Evolutionary conservation across 768 basidiomycete species (phyloP).

Genomic region (Suillus spraguei): DNA sequence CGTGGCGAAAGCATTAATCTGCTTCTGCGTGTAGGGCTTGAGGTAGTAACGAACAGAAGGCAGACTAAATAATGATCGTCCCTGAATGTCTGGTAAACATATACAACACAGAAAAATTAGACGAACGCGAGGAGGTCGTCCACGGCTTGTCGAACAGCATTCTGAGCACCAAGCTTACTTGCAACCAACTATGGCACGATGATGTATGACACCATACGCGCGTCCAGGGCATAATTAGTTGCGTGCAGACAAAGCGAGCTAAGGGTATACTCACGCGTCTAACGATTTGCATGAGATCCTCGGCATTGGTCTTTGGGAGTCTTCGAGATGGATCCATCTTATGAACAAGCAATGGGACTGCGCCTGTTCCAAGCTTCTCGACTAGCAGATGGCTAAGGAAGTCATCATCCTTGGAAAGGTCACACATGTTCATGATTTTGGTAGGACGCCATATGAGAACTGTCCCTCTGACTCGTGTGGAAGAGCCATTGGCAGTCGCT

Average conservation of each 20-base stretch:
- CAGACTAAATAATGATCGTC: slow-evolving; percentile 49
- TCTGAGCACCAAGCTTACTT: slow-evolving; percentile 54
- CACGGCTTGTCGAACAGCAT: slow-evolving; percentile 69
- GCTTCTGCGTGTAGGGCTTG: slow-evolving; percentile 74
- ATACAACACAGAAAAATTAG: slow-evolving; percentile 23
- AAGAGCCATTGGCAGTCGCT: slow-evolving; percentile 26
- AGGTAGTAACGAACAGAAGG: slow-evolving; percentile 77
- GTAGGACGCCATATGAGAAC: slow-evolving; percentile 72
- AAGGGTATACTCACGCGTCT: slow-evolving; percentile 63
- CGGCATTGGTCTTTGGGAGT: slow-evolving; percentile 73
- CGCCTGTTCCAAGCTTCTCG: slow-evolving; percentile 83
- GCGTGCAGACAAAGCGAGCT: slow-evolving; percentile 28
- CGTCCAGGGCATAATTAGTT: slow-evolving; percentile 22
- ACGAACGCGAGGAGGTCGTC: slow-evolving; percentile 79
- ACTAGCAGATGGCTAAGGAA: slow-evolving; percentile 88
- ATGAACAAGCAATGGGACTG: slow-evolving; percentile 81
- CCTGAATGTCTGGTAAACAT: slow-evolving; percentile 24
- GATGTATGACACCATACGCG: slow-evolving; percentile 22
- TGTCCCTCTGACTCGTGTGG: slow-evolving; percentile 17
- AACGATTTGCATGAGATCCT: slow-evolving; percentile 70
- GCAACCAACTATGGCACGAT: slow-evolving; percentile 53
- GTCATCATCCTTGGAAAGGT: slow-evolving; percentile 89
- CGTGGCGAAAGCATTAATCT: slow-evolving; percentile 93
- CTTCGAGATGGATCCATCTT: slow-evolving; percentile 84
- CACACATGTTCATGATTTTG: slow-evolving; percentile 89